Evolutionary conservation across 371 early-diverging fungal species (phyloP).

Genomic region (Mortierella sp.): DNA sequence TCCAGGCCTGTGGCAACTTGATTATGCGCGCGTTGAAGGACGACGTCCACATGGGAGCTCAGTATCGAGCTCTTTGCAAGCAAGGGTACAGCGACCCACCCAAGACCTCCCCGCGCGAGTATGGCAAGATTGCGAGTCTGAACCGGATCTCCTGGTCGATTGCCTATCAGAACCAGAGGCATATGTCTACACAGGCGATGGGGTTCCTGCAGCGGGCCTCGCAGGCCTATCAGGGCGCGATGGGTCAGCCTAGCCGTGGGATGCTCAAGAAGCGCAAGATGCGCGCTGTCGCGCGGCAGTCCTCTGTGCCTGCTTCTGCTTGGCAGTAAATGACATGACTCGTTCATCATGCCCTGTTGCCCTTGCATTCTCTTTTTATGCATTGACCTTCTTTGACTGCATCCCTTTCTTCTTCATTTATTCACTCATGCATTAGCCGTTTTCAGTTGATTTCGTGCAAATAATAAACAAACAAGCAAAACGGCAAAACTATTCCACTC

Average conservation of each 20-base stretch:
- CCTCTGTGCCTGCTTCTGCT: neutral
- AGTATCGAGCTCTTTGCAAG: neutral
- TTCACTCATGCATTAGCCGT: too few relatives aligned
- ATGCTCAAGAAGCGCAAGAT: constrained; percentile 2
- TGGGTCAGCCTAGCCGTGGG: constrained; percentile 1
- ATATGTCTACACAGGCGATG: constrained; percentile 6
- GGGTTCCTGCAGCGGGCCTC: constrained; percentile 12
- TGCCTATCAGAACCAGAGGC: neutral
- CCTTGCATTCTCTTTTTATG: too few relatives aligned
- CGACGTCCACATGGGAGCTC: neutral
- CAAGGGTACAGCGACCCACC: constrained; percentile 2
- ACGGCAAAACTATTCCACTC: too few relatives aligned
- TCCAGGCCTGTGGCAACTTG: neutral
- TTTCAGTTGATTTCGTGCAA: too few relatives aligned
- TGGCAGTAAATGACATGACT: too few relatives aligned
- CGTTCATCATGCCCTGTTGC: too few relatives aligned
- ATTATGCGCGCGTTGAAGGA: constrained; percentile 6
- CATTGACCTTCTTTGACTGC: too few relatives aligned
- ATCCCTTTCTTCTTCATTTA: too few relatives aligned
- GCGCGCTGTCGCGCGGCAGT: neutral
- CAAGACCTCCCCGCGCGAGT: neutral
- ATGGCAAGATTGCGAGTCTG: neutral
- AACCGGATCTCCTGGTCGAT: constrained; percentile 6
- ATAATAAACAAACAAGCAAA: too few relatives aligned
- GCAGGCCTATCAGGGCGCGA: constrained; percentile 6